Evolutionary conservation across 345 rosid genomes (phyloP).

Genomic region (Trapa bicornis): DNA sequence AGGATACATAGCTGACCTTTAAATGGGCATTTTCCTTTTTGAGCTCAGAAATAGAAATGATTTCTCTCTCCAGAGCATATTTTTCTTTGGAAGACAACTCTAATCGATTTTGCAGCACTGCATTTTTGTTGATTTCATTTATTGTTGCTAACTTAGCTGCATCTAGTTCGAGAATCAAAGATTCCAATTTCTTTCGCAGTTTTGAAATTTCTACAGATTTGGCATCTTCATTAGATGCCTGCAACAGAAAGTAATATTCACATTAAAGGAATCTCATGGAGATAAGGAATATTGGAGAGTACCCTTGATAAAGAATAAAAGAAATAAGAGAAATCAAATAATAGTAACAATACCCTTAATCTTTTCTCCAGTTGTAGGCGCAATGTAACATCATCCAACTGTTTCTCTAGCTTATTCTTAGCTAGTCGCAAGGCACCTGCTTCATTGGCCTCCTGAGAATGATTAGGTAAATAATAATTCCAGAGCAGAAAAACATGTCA

Average conservation of each 20-base stretch:
- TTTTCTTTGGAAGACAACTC: slow-evolving; percentile 63
- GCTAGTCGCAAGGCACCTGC: slow-evolving; percentile 89
- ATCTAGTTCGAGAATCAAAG: slow-evolving; percentile 78
- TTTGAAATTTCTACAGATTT: slow-evolving; percentile 61
- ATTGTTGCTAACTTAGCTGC: slow-evolving; percentile 81
- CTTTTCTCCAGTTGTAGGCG: slow-evolving; percentile 81
- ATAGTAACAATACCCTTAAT: slow-evolving; percentile 51
- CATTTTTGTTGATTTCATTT: slow-evolving; percentile 82
- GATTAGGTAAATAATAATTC: slow-evolving; percentile 3
- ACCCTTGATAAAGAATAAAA: background rate
- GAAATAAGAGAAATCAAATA: slow-evolving; percentile 8
- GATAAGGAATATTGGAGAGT: background rate
- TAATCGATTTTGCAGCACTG: slow-evolving; percentile 69
- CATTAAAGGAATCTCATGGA: background rate
- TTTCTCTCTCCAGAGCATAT: slow-evolving; percentile 61
- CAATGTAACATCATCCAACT: slow-evolving; percentile 86
- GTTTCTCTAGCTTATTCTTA: slow-evolving; percentile 88
- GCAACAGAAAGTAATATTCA: slow-evolving; percentile 16
- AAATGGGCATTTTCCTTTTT: slow-evolving; percentile 56
- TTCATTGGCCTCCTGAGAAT: slow-evolving; percentile 76
- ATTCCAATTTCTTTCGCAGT: slow-evolving; percentile 59
- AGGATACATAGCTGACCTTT: slow-evolving; percentile 35
- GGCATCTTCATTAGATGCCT: slow-evolving; percentile 75
- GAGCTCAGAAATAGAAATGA: slow-evolving; percentile 45
- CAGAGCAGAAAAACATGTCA: background rate